phyloP scores from a whole-genome alignment of 1,284 basidiomycete species.

The Trametes hirsuta region DNA sequence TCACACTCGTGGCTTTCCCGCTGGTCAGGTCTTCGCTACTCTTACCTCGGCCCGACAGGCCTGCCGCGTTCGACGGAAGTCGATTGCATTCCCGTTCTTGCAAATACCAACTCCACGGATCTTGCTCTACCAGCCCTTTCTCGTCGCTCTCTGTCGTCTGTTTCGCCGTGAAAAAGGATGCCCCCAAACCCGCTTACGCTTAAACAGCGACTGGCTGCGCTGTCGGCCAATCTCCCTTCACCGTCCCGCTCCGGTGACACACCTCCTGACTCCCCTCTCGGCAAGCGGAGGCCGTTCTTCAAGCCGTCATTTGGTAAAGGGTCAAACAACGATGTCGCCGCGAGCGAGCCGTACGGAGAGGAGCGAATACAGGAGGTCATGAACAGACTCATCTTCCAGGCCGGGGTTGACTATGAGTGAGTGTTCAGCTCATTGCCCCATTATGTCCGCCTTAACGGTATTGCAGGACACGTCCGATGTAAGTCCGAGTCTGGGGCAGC shows the following conservation, averaged over 20 bases:
- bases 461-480: slow-evolving; percentile 82
- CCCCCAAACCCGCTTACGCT: slow-evolving; percentile 29
- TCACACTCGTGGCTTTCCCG: not conserved
- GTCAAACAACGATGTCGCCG: not conserved
- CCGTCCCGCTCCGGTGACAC: slow-evolving; percentile 23
- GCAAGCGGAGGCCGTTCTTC: slow-evolving; percentile 31
- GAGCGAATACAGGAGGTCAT: slow-evolving; percentile 68
- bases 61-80: too few relatives aligned
- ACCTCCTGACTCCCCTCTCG: slow-evolving; percentile 25
- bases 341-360: slow-evolving; percentile 31
- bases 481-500: slow-evolving; percentile 35
- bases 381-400: slow-evolving; percentile 78
- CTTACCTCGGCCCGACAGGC: not conserved
- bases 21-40: too few relatives aligned
- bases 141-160: not conserved
- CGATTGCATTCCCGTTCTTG: not conserved
- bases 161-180: slow-evolving; percentile 18
- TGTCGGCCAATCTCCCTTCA: slow-evolving; percentile 26
- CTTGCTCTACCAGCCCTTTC: not conserved
- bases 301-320: slow-evolving; percentile 24
- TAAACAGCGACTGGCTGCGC: slow-evolving; percentile 35
- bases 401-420: slow-evolving; percentile 86
- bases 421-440: slow-evolving; percentile 25
- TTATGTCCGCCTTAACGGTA: not conserved
- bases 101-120: not conserved